Evolutionary conservation across 2,329 filamentous ascomycete genomes (phyloP).

Genomic region (Aureobasidium sp.): DNA sequence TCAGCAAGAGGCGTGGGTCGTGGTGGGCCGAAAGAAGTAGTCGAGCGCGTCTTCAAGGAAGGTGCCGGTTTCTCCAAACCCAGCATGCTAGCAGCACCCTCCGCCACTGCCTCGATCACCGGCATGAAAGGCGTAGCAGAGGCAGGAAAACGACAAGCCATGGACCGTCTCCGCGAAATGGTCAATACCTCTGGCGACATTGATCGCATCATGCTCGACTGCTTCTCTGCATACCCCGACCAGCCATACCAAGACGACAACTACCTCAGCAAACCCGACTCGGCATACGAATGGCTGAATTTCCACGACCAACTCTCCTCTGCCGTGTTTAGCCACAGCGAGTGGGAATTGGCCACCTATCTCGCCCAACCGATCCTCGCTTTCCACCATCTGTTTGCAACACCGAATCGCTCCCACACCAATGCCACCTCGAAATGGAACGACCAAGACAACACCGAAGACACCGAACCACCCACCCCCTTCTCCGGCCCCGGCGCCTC

Average conservation of each 20-base stretch:
- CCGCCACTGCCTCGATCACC: constrained; percentile 18
- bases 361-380: constrained; percentile 78
- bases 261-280: constrained; percentile 76
- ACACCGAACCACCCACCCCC: constrained; percentile 40
- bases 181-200: constrained; percentile 70
- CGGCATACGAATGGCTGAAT: constrained; percentile 87
- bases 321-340: constrained; percentile 71
- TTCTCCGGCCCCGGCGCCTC: constrained; percentile 78
- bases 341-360: constrained; percentile 87
- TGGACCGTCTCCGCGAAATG: constrained; percentile 65
- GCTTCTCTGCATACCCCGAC: constrained; percentile 77
- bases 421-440: constrained; percentile 27
- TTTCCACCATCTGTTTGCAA: constrained; percentile 85
- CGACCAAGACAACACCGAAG: constrained; percentile 33
- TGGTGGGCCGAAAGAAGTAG: constrained; percentile 64
- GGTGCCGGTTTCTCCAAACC: constrained; percentile 67
- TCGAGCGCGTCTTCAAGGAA: constrained; percentile 68
- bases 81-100: constrained; percentile 30
- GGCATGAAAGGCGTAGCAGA: constrained; percentile 57
- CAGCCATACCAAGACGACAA: constrained; percentile 91
- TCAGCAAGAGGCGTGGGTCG: constrained; percentile 63
- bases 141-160: constrained; percentile 60
- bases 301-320: constrained; percentile 82
- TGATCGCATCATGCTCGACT: constrained; percentile 69
- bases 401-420: constrained; percentile 46